These are phyloP conservation scores for Fragilariopsis cylindrus DNA, from an alignment of 108 stramenopile genomes.

Conservation along the genomic window DNA sequence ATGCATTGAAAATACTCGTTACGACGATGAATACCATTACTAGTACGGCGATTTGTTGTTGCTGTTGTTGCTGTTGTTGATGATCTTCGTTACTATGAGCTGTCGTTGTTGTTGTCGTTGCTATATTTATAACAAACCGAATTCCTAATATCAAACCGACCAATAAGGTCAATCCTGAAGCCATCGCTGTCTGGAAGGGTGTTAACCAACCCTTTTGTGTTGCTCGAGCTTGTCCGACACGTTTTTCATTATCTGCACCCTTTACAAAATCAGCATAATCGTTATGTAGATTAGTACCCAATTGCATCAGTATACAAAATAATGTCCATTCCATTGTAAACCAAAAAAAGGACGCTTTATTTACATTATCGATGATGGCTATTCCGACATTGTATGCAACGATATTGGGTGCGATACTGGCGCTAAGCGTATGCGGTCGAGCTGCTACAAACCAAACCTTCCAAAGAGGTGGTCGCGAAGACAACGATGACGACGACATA, in stretches of 20 bases:
- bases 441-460: slow-evolving; percentile 80
- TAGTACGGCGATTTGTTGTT: not conserved
- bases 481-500: no score
- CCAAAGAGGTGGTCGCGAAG: slow-evolving; percentile 52
- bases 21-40: slow-evolving; percentile 47
- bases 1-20: slow-evolving; percentile 78
- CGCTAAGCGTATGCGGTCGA: slow-evolving; percentile 90
- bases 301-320: slow-evolving; percentile 72
- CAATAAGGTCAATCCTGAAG: slow-evolving; percentile 50
- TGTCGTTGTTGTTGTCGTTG: not conserved
- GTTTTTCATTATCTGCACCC: slow-evolving; percentile 76
- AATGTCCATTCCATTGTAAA: slow-evolving; percentile 33
- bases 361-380: slow-evolving; percentile 9
- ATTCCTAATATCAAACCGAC: slow-evolving; percentile 54
- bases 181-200: slow-evolving; percentile 65
- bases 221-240: slow-evolving; percentile 89
- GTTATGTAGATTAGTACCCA: slow-evolving; percentile 90
- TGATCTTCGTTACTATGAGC: not conserved
- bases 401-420: slow-evolving; percentile 69
- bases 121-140: slow-evolving; percentile 23
- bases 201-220: slow-evolving; percentile 91
- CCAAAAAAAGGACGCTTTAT: slow-evolving; percentile 7
- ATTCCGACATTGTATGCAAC: slow-evolving; percentile 47
- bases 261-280: slow-evolving; percentile 91
- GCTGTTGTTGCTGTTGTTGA: slow-evolving; percentile 21